phyloP scores from a whole-genome alignment of 768 basidiomycete genomes.

The Melanogaster broomeanus region DNA sequence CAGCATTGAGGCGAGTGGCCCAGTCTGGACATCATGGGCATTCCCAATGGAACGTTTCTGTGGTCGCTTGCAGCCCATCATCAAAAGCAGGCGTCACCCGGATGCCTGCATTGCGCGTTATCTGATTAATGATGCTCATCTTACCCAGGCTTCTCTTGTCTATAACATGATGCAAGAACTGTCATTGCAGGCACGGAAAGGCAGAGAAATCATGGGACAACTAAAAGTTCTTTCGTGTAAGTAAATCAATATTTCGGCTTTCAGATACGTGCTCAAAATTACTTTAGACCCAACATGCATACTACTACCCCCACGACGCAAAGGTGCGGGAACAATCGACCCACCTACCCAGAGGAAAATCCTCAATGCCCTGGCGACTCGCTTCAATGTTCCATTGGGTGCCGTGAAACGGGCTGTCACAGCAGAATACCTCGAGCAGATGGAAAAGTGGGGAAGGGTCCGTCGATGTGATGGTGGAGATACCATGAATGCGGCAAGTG shows the following conservation, averaged over 20 bases:
- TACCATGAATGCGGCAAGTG: no score
- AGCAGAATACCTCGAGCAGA: not conserved
- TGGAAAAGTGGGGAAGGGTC: not conserved
- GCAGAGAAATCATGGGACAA: no score
- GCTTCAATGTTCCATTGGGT: no score
- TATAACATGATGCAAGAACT: no score
- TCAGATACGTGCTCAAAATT: not conserved
- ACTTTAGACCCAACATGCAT: not conserved
- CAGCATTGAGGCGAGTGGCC: no score
- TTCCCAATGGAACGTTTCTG: no score
- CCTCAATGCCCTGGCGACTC: no score
- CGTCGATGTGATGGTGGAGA: not conserved
- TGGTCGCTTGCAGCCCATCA: not conserved
- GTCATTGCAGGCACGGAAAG: no score
- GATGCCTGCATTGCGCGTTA: not conserved
- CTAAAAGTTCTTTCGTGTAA: constrained; percentile 24
- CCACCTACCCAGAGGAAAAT: no score
- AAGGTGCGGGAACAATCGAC: no score
- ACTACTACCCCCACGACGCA: not conserved
- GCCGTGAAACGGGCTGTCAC: no score
- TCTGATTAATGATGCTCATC: not conserved
- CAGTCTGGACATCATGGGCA: no score
- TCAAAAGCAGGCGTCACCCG: not conserved
- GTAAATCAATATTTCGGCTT: constrained; percentile 13
- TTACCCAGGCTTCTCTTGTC: not conserved